Evolutionary conservation across 208 protist genomes (phyloP), one percentile per base, ranked within the genome.

Genomic region (Cochliopodium minus): DNA sequence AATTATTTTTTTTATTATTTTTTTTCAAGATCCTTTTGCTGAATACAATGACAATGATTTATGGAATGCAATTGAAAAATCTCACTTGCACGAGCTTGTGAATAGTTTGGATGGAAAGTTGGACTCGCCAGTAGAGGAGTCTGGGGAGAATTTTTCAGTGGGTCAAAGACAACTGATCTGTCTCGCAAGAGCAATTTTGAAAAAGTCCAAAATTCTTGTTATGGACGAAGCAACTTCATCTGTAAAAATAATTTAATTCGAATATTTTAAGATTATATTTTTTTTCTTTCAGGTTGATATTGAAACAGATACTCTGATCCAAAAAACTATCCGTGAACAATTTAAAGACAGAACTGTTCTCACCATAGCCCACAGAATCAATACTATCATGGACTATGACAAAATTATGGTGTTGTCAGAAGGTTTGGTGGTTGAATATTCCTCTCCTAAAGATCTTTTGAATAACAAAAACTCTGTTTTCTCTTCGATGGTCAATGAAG

Each of bases 121-220:
- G 7, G 48, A 35, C 11, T 64, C n/a, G 11, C 38, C 11, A 10
- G 69, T 85, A 5, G 64, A 22, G 35, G 77, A 79, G 60, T 80
- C 61, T 64, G 82, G 88, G 9, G 56, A 70, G 10, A 95, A 96
- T 66, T 73, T 95, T 53, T 83, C 72, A 1, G 77, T 83, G 1
- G 92, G 91, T 3, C 86, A 96, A 74, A 73, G 87, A 7, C 91
- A 96, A 74, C 69, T 95, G 33, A 42, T 97, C 6, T 95, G 88
- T 65, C 60, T 97, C 11, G 88, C 86, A 17, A 76, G 93, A 34
- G 88, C 91, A 1, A 61, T 96, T n/a, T 71, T 96, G 17, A 76
- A 81, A 34, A 67, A 74, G 10, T 72, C 85, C 11, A 73, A 71
- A 33, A 68, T 96, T 0, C 61, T 98, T 11, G 72, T 96, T 22